Base-by-base conservation (phyloP, 352 stramenopile genomes). In the Globisporangium viniferum region DNA sequence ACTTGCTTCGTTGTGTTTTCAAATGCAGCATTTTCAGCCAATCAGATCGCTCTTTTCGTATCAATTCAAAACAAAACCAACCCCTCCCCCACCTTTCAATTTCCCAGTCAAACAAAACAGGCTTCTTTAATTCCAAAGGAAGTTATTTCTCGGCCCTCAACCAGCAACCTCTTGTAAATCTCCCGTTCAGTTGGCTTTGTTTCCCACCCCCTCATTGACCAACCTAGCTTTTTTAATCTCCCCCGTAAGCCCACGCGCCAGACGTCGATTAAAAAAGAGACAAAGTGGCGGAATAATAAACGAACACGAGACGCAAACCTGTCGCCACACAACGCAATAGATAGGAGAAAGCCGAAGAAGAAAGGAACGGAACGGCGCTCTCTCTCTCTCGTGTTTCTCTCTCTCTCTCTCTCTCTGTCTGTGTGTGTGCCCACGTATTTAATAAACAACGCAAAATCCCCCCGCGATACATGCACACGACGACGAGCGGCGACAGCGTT, bases 261-360 rank as follows among this genome's bases (percentile, higher is more conserved):
- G n/a, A 15, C 48, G 10, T 61, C 62, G 62, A 67, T 67, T 67
- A 67, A 67, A 67, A 67, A 67, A 54, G 33, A 51, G 49, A n/a
- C 15, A 62, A 20, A 54, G 59, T 54, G 39, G 39, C 15, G 29
- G 54, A 59, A 59, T 59, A 59, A 59, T 41, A 36, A 36, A 55
- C 33, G n/a, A 36, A 55, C 33, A 12, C 24, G 36, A 14, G 29
- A 20, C 0, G 9, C 8, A 41, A 12, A 49, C 41, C 15, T 49
- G 41, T 49, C 41, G 41, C 41, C 46, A 36, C 31, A 66, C 41
- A 66, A 41, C 44, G 2, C 14, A 54, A 65, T 22, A 33, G 12
- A 65, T 22, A 33, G 12, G 14, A 29, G 22, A 46, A 46, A 7
- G 27, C 5, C 9, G 12, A 27, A 8, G 29, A 41, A 39, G 27